Conservation (phyloP, 1,284 basidiomycete genomes). For the Ustilago crameri region DNA sequence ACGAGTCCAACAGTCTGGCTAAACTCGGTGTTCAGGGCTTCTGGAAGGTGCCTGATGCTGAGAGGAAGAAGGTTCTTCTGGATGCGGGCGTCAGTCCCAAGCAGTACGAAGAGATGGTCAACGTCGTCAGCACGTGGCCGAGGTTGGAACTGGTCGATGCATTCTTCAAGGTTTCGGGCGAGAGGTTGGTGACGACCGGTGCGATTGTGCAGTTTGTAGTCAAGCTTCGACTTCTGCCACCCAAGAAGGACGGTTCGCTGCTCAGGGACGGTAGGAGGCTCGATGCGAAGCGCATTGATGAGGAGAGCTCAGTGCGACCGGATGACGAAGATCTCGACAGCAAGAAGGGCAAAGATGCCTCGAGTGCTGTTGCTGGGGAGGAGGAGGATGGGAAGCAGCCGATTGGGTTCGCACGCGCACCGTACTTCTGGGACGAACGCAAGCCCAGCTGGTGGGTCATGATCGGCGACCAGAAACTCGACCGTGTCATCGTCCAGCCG, state of each 20-base stretch:
- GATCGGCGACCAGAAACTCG: slow-evolving; percentile 88
- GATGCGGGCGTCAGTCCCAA: slow-evolving; percentile 34
- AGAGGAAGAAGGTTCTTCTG: slow-evolving; percentile 63
- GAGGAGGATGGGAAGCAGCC: slow-evolving; percentile 69
- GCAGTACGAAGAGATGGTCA: slow-evolving; percentile 75
- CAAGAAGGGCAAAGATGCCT: slow-evolving; percentile 6
- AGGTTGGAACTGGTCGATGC: slow-evolving; percentile 84
- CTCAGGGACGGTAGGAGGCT: slow-evolving; percentile 52
- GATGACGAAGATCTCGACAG: slow-evolving; percentile 45
- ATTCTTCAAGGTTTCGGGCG: slow-evolving; percentile 85
- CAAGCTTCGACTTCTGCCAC: slow-evolving; percentile 79
- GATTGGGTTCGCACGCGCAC: slow-evolving; percentile 83
- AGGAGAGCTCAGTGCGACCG: slow-evolving; percentile 58
- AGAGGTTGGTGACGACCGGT: slow-evolving; percentile 85
- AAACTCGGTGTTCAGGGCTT: slow-evolving; percentile 61
- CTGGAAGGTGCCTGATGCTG: slow-evolving; percentile 70
- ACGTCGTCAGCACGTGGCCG: slow-evolving; percentile 80
- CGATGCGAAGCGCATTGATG: slow-evolving; percentile 68
- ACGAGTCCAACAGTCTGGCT: slow-evolving; percentile 37
- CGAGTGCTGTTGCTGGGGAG: slow-evolving; percentile 6
- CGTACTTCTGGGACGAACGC: slow-evolving; percentile 75
- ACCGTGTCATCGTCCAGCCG: slow-evolving; percentile 90
- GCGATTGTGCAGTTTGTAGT: slow-evolving; percentile 88
- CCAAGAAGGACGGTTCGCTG: slow-evolving; percentile 65
- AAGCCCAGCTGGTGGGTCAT: slow-evolving; percentile 71